Conservation (phyloP, 2,329 filamentous ascomycete genomes). For the Pseudocercospora fuligena region DNA sequence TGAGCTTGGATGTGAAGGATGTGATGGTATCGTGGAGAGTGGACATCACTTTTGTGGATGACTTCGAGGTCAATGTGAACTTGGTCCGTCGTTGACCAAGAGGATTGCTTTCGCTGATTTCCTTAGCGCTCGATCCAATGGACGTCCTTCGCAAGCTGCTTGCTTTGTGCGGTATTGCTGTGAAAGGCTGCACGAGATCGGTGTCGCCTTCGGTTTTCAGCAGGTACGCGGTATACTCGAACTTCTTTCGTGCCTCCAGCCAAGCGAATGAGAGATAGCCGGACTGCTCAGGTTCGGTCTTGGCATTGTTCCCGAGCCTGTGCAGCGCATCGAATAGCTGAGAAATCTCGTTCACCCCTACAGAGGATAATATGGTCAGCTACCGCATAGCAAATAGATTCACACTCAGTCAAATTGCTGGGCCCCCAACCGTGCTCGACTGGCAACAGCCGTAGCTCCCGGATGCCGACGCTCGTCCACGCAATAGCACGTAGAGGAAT, state of each 20-base stretch:
- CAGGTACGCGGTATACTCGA: constrained; percentile 25
- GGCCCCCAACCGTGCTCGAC: not conserved
- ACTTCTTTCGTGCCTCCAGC: constrained; percentile 21
- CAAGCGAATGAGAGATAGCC: constrained; percentile 31
- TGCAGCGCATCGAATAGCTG: constrained; percentile 26
- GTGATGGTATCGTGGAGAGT: constrained; percentile 25
- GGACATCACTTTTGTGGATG: constrained; percentile 21
- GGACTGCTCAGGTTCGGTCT: constrained; percentile 19
- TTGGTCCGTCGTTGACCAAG: constrained; percentile 26
- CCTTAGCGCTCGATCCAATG: constrained; percentile 23
- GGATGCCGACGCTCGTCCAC: not conserved
- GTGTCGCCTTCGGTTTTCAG: constrained; percentile 28
- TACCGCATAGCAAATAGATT: not conserved
- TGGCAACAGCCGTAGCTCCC: not conserved
- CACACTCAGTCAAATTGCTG: not conserved
- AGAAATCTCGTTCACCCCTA: constrained; percentile 1
- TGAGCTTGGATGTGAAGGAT: constrained; percentile 11
- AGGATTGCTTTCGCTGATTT: constrained; percentile 23
- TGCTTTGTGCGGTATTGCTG: constrained; percentile 21
- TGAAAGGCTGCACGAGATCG: constrained; percentile 22
- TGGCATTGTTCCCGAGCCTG: constrained; percentile 9
- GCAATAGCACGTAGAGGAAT: not conserved
- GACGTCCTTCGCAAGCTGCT: constrained; percentile 26
- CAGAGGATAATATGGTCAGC: not conserved
- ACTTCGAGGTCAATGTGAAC: constrained; percentile 29